Base-by-base conservation (phyloP, 306 rosid genomes). In the Prunus salicina region DNA sequence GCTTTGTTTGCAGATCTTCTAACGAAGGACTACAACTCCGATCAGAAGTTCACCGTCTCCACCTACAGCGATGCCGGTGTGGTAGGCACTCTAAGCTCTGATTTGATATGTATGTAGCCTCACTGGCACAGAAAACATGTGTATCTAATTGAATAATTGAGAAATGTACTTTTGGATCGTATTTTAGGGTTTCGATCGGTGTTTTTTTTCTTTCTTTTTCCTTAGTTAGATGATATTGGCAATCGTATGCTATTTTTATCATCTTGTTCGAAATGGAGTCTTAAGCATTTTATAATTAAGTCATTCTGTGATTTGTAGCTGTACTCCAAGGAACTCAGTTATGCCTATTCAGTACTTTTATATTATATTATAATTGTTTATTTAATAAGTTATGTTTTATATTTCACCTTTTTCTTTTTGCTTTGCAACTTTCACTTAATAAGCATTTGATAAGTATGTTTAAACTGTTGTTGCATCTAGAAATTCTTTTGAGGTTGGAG, bases 51-150 rank as follows among this genome's bases (percentile, higher is more conserved):
- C 82, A 81, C 93, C 19, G 76, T 92, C 75, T 88, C 90, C 24
- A 80, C 97, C 75, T 82, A 79, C 84, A 92, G 93, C 85, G 80
- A 58, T 64, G 79, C 97, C 3, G 99, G 99, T 76, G 99, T 89
- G 77, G 99, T 92, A 88, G 27, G 84, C 47, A 56, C 65, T 77
- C 30, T 51, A 19, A 62, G 16, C 14, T 20, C 67, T 72, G n/a
- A 22, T n/a, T 43, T 58, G 24, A 18, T 1, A 12, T 34, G 3
- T 34, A 7, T 55, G 8, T 7, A 7, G 61, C 12, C 20, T 32
- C 50, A 2, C 16, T 6, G 60, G 15, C 52, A 4, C 30, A 7
- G 6, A 24, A 34, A 64, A 34, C n/a, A 8, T 60, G 65, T 27
- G 5, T 2, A 60, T 22, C 12, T 25, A 27, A 27, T 61, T 43